Evolutionary conservation across 345 rosid species (phyloP), one percentile per base, ranked within the genome.

Genomic region (Viola odorata): DNA sequence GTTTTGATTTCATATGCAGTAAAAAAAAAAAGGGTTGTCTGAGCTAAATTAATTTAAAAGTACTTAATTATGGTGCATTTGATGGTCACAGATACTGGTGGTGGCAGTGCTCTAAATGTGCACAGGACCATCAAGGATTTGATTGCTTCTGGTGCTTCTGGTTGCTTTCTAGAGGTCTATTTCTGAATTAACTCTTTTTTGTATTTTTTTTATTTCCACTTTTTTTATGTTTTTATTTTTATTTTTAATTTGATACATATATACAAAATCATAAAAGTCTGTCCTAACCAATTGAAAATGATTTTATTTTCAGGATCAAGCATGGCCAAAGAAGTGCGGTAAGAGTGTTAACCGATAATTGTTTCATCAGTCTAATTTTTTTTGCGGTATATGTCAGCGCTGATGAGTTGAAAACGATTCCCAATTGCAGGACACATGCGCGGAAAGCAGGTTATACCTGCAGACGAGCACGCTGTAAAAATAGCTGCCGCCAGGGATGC

Each of bases 131-230:
- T 74, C 1, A 84, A 74, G 66, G 84, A 81, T 68, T 78, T 79
- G 48, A 81, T 81, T 37, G 81, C 78, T 32, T 84, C 86, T 9
- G 84, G 81, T 62, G 86, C 76, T 58, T 80, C 78, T 61, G 86
- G 86, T 57, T 84, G 81, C 70, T 80, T 84, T 70, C 82, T 82
- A 49, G 89, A 84, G 84, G 89, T 84, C 36, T n/a, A n/a, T n/a
- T n/a, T n/a, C 58, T 54, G 5, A 3, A 32, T 12, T 11, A 11
- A 5, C 9, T 41, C 45, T 41, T 5, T 41, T 41, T 9, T 9
- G 45, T 41, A 5, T 41, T n/a, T n/a, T n/a, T n/a, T n/a, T n/a
- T n/a, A n/a, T n/a, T n/a, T n/a, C n/a, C n/a, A n/a, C n/a, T n/a
- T n/a, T n/a, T n/a, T n/a, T n/a, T n/a, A n/a, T n/a, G n/a, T n/a